These are phyloP conservation scores for Meyerozyma elateridarum DNA, from an alignment of 1,139 yeast species.

Conservation along the genomic window DNA sequence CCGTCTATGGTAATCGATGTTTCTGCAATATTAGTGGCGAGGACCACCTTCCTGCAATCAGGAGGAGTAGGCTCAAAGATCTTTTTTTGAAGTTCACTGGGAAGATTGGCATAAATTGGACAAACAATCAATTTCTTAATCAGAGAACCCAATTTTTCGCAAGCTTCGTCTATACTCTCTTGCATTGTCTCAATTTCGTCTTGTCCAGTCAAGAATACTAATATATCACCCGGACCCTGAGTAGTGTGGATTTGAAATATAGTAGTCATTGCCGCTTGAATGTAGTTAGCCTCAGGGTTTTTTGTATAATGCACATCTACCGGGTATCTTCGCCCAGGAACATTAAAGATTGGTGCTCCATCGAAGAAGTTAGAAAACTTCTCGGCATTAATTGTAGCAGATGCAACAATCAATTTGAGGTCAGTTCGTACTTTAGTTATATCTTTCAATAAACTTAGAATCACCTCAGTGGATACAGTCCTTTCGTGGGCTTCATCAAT, in stretches of 20 bases:
- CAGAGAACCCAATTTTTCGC: conserved; percentile 56
- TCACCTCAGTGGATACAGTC: conserved; percentile 86
- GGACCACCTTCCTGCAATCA: conserved; percentile 75
- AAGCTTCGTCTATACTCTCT: conserved; percentile 63
- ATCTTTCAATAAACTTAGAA: conserved; percentile 76
- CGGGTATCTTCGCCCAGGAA: conserved; percentile 87
- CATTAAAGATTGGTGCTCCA: conserved; percentile 78
- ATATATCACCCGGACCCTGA: conserved; percentile 72
- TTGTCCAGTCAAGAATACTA: conserved; percentile 83
- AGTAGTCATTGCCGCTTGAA: conserved; percentile 84
- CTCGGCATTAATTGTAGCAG: conserved; percentile 90
- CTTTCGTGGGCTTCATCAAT: conserved; percentile 98
- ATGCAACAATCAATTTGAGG: conserved; percentile 72
- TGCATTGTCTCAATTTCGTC: conserved; percentile 88
- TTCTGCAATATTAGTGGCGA: conserved; percentile 96
- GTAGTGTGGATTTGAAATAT: conserved; percentile 78
- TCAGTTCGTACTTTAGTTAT: conserved; percentile 61
- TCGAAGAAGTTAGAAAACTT: conserved; percentile 78
- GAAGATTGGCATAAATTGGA: conserved; percentile 90
- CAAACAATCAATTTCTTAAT: conserved; percentile 67
- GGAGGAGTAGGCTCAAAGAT: conserved; percentile 88
- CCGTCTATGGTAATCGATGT: conserved; percentile 96
- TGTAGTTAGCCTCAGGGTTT: conserved; percentile 84
- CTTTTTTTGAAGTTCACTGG: conserved; percentile 73
- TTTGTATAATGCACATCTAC: conserved; percentile 83